phyloP scores from a whole-genome alignment of 306 rosid species.

The Cicer cuneatum region DNA sequence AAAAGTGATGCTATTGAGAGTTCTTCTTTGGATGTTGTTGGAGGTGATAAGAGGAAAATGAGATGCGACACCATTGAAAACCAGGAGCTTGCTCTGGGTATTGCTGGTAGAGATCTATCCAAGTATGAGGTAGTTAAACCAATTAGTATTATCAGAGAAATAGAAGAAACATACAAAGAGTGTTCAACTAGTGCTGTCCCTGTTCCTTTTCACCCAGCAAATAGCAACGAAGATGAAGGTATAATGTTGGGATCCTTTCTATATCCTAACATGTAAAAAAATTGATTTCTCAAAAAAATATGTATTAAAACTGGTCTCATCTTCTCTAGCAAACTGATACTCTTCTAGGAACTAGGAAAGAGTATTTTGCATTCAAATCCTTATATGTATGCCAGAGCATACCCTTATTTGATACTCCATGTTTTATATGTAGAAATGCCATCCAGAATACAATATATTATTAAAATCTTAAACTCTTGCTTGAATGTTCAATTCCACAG shows the following conservation, averaged over 20 bases:
- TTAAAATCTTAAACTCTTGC: constrained; percentile 34
- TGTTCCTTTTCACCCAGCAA: constrained; percentile 47
- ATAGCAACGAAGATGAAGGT: constrained; percentile 57
- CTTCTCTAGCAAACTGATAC: constrained; percentile 23
- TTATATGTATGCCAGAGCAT: constrained; percentile 11
- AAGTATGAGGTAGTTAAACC: constrained; percentile 48
- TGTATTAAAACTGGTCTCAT: constrained; percentile 21
- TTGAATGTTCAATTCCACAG: constrained; percentile 53
- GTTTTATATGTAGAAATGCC: constrained; percentile 32
- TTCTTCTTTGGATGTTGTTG: constrained; percentile 53
- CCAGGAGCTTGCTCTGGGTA: constrained; percentile 45
- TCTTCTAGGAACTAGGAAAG: constrained; percentile 24
- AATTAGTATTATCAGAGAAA: constrained; percentile 50
- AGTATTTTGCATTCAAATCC: constrained; percentile 28
- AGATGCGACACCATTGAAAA: constrained; percentile 49
- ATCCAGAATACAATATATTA: constrained; percentile 5
- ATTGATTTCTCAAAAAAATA: constrained; percentile 33
- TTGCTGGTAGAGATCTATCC: constrained; percentile 46
- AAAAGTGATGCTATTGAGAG: constrained; percentile 53
- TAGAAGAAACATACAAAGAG: constrained; percentile 48
- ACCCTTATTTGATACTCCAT: constrained; percentile 21
- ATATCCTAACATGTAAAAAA: not conserved
- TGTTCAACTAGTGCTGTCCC: constrained; percentile 41
- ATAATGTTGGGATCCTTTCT: not conserved
- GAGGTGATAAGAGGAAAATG: constrained; percentile 61